Base-by-base conservation (phyloP, 805 yeast genomes). In the Jamesozyma piceae region DNA sequence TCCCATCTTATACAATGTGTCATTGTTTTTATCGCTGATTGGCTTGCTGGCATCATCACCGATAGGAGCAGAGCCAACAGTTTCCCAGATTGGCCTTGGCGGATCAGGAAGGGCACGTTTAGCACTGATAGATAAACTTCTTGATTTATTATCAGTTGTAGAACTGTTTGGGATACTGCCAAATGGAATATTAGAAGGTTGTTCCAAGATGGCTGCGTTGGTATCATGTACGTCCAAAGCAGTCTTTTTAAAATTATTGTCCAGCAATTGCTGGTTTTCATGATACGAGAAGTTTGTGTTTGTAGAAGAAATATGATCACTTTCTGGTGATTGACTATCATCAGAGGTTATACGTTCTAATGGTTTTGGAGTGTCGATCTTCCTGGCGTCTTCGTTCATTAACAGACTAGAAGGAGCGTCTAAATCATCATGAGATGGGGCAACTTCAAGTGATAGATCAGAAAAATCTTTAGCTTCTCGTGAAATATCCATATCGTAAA, bases 1-100 rank as follows among this genome's bases (percentile, higher is more conserved):
- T 4, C 77, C 74, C 51, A 73, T 60, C 47, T 70, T 73, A 45
- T 66, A 70, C 13, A 61, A 60, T 5, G 60, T 29, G 34, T 19
- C 39, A 19, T 31, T 18, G 18, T 41, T 42, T 15, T 17, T 38
- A 5, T 19, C 11, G 10, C 28, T 35, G 9, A 15, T 4, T 8
- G 15, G 15, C 3, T n/a, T 32, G n/a, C 19, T 22, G 5, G 26
- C 17, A 11, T 29, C 28, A 13, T 2, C 13, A n/a, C n/a, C n/a
- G n/a, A n/a, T n/a, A n/a, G n/a, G n/a, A n/a, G n/a, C n/a, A n/a
- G n/a, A n/a, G n/a, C n/a, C n/a, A n/a, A n/a, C n/a, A 1, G 20
- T 29, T 17, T 34, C 37, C 40, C 38, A 32, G 14, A 31, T 20
- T 19, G 40, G 38, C 20, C 43, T 39, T 2, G 52, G 52, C n/a